These are phyloP conservation scores for Trebouxia sp. DNA, from an alignment of 139 green algal species.

Conservation along the genomic window DNA sequence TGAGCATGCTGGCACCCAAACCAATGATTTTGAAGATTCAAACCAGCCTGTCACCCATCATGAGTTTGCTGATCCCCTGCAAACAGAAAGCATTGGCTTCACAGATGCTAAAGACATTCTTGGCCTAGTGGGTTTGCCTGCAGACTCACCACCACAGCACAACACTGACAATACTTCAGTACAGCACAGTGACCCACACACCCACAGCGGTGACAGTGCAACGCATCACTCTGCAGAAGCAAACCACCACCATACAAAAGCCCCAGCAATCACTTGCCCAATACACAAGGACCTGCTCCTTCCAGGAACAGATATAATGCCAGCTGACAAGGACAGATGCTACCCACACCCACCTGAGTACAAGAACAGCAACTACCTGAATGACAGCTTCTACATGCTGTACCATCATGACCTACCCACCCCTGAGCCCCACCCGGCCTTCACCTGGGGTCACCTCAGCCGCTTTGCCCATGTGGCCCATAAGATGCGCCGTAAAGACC, in stretches of 20 bases:
- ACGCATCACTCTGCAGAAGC: background rate
- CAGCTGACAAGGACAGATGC: slow-evolving; percentile 11
- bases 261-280: background rate
- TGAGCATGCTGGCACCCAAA: background rate
- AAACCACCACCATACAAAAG: background rate
- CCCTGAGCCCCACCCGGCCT: background rate
- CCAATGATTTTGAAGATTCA: no score
- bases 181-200: background rate
- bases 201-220: no score
- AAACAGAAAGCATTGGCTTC: background rate
- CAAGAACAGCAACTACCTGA: slow-evolving; percentile 20
- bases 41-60: background rate
- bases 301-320: background rate
- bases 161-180: background rate
- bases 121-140: background rate
- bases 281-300: slow-evolving; percentile 4
- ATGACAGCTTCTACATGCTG: slow-evolving; percentile 27
- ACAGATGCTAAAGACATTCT: background rate
- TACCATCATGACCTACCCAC: slow-evolving; percentile 25
- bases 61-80: no score
- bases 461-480: slow-evolving; percentile 9
- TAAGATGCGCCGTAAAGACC: slow-evolving; percentile 3
- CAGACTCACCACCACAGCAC: background rate
- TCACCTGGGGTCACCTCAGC: slow-evolving; percentile 3
- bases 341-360: background rate